These are phyloP conservation scores for Ganoderma sinense DNA, from an alignment of 1,284 basidiomycete genomes.

Conservation along the genomic window DNA sequence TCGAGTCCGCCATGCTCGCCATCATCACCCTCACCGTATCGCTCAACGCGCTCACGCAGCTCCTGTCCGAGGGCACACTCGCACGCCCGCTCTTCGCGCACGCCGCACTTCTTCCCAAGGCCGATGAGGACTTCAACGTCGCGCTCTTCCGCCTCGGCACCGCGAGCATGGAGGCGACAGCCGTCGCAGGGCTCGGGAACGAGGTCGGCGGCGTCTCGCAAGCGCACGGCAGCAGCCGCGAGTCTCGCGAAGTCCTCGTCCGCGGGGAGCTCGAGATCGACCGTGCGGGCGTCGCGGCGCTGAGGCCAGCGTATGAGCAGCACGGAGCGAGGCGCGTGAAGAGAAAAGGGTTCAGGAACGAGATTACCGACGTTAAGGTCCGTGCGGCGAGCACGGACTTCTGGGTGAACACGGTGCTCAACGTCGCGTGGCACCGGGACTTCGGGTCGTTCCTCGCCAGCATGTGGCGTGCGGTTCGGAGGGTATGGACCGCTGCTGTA, in stretches of 20 bases:
- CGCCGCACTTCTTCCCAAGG: constrained; percentile 51
- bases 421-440: constrained; percentile 55
- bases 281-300: constrained; percentile 47
- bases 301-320: constrained; percentile 40
- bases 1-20: constrained; percentile 66
- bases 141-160: constrained; percentile 74
- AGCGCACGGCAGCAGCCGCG: constrained; percentile 20
- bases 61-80: constrained; percentile 61
- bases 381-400: constrained; percentile 44
- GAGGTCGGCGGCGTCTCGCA: constrained; percentile 65
- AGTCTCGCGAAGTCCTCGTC: constrained; percentile 26
- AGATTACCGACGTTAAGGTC: constrained; percentile 46
- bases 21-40: constrained; percentile 62
- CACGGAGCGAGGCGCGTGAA: constrained; percentile 29
- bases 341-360: constrained; percentile 46
- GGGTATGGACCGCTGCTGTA: constrained; percentile 42
- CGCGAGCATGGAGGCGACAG: constrained; percentile 76
- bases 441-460: constrained; percentile 46
- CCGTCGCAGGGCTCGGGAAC: constrained; percentile 74
- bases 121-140: constrained; percentile 78
- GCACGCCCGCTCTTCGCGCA: constrained; percentile 57
- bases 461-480: constrained; percentile 47
- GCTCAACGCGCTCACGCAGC: constrained; percentile 69
- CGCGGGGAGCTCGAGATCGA: constrained; percentile 51
- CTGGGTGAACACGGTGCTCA: constrained; percentile 46